Evolutionary conservation across 2,329 filamentous ascomycete genomes (phyloP), one percentile per base, ranked within the genome.

Genomic region (Fusarium papillatum): DNA sequence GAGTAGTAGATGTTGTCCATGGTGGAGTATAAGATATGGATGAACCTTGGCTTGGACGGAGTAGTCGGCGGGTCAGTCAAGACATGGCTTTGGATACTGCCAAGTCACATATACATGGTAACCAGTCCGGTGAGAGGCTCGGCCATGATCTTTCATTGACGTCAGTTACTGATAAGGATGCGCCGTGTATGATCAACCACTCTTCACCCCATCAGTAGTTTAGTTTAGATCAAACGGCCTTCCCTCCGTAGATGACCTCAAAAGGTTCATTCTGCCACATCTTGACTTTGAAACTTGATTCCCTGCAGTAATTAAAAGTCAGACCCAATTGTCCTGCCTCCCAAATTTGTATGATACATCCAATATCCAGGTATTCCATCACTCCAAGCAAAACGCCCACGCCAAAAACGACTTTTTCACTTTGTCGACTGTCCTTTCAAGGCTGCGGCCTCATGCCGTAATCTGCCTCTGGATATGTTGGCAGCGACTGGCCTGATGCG

Each of bases 381-480:
- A 36, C 29, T 41, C 38, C 46, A 39, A 43, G 29, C 24, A 26
- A 64, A 71, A 66, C 48, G 46, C 64, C 68, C 29, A 22, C 26
- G 36, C 39, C 38, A 61, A 39, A 34, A 16, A 60, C 10, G 10
- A 31, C 17, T n/a, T 10, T 64, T 64, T 19, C 26, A n/a, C 26
- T 61, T 31, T 17, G 16, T 24, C 10, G 7, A 10, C 3, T 22
- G 1, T 9, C 29, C 14, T 6, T 17, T 72, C 48, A 78, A 53
- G 24, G 43, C 14, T 63, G 69, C 43, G 72, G 57, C 24, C 77
- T 68, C 76, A 78, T 74, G 43, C 74, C 71, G 59, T 77, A 80
- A 46, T 76, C 71, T 4, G 76, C 53, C 26, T 80, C 76, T 48
- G 78, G 77, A 69, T 80, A 80, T 16, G 71, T 65, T 46, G 77